These are phyloP conservation scores for Ascochyta rabiei DNA, from an alignment of 2,329 filamentous ascomycete genomes.

Conservation along the genomic window DNA sequence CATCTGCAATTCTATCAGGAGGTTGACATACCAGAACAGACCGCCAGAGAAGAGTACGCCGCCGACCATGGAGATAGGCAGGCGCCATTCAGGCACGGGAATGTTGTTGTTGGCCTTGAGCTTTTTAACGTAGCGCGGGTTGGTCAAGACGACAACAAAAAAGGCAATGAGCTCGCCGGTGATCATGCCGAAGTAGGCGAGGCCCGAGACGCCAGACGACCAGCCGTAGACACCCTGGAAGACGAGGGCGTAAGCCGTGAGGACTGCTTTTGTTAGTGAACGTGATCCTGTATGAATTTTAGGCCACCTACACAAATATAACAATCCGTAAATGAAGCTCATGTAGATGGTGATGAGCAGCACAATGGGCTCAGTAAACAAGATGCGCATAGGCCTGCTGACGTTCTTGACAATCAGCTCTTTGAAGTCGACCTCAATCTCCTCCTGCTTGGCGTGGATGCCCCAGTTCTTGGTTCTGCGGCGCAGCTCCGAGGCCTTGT, in stretches of 20 bases:
- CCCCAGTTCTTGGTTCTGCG: slow-evolving; percentile 65
- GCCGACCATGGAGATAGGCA: slow-evolving; percentile 60
- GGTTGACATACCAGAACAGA: slow-evolving; percentile 2
- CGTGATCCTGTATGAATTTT: background rate
- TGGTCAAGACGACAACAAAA: slow-evolving; percentile 64
- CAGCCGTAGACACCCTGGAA: slow-evolving; percentile 76
- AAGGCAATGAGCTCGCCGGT: slow-evolving; percentile 73
- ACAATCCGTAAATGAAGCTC: slow-evolving; percentile 45
- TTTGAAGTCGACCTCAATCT: slow-evolving; percentile 59
- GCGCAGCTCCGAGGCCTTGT: slow-evolving; percentile 61
- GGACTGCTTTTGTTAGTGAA: slow-evolving; percentile 56
- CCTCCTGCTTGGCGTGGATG: slow-evolving; percentile 64
- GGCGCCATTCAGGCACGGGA: slow-evolving; percentile 63
- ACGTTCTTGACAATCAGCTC: slow-evolving; percentile 61
- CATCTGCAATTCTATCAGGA: too few relatives aligned
- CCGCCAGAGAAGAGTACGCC: slow-evolving; percentile 52
- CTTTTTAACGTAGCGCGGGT: slow-evolving; percentile 66
- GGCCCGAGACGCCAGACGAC: slow-evolving; percentile 70
- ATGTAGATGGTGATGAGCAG: slow-evolving; percentile 56
- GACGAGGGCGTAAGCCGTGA: slow-evolving; percentile 83
- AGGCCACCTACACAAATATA: background rate
- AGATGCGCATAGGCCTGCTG: slow-evolving; percentile 56
- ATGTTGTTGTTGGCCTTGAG: slow-evolving; percentile 56
- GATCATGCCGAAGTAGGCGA: slow-evolving; percentile 88
- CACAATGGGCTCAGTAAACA: slow-evolving; percentile 58